A percentile compares a stretch with the other conserved stretches of the same genome.
Evolutionary conservation across 495 filamentous ascomycete species (phyloP).

Genomic region (Aspergillus asperescens): DNA sequence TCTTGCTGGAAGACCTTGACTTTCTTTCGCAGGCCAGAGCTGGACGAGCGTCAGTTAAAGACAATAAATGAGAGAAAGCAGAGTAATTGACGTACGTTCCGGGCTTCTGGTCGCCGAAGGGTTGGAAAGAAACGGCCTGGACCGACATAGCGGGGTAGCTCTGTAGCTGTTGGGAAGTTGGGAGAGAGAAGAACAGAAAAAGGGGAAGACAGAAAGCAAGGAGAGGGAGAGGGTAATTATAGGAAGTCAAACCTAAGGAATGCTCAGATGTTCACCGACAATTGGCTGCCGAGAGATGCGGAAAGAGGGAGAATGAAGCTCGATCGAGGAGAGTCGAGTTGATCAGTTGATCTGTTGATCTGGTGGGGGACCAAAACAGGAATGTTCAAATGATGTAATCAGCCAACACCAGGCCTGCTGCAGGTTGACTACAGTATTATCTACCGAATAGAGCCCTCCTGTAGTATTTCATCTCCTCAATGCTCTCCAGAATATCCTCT

Average conservation of each 20-base stretch:
- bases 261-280: conserved; percentile 14
- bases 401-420: not conserved
- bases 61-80: not conserved
- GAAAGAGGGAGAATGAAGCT: conserved; percentile 3
- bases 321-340: not conserved
- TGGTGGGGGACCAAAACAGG: conserved; percentile 3
- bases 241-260: not conserved
- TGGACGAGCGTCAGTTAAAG: conserved; percentile 31
- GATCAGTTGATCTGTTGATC: not conserved
- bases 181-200: not conserved
- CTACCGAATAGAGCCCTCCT: conserved; percentile 34
- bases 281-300: conserved; percentile 4
- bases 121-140: conserved; percentile 67
- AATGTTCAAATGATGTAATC: not conserved
- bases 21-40: conserved; percentile 97
- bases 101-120: conserved; percentile 94
- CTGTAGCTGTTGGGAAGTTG: conserved; percentile 3
- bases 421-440: not conserved
- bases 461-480: conserved; percentile 84
- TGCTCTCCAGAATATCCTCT: conserved; percentile 91
- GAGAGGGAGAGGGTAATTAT: conserved; percentile 5
- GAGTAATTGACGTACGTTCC: conserved; percentile 74
- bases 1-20: conserved; percentile 94
- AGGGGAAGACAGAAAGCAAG: conserved; percentile 1
- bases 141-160: conserved; percentile 54